Evolutionary conservation across 306 rosid genomes (phyloP), one percentile per base, ranked within the genome.

Genomic region (Styphnolobium japonicum): DNA sequence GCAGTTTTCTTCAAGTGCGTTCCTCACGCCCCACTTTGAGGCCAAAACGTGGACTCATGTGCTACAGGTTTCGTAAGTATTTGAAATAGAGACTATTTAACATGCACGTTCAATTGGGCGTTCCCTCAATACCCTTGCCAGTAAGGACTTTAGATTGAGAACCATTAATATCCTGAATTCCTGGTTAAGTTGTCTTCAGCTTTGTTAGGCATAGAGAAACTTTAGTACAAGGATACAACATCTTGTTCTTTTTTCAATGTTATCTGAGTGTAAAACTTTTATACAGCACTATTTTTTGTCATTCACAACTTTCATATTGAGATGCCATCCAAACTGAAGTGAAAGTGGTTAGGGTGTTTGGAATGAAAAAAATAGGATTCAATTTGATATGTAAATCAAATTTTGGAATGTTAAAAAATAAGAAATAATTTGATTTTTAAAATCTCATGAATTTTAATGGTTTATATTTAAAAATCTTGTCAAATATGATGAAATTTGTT

Each of bases 11-110:
- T 62, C 19, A 6, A 90, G 90, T 90, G 92, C 93, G 89, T 77
- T 92, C 82, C 81, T 86, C 84, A 84, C 93, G 89, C 84, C 84
- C 71, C 10, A 5, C 39, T 78, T 60, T 58, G 55, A 83, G 61
- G 65, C 37, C 31, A 65, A 40, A 71, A 57, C 63, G 52, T 62
- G 65, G 65, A 76, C 64, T 56, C 84, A 73, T 66, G 82, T 87
- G 87, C 71, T 61, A 11, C 34, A 9, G 19, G 19, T 52, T 29
- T 45, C 16, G 42, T 60, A 4, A 22, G 56, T 36, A 11, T 43
- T 65, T 67, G 34, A 51, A 67, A 19, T 15, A 37, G 16, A 6
- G 42, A 29, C 42, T 62, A n/a, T 18, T 3, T 56, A 29, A 66
- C 48, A 42, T n/a, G 69, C 75, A 52, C 57, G 5, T 15, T 2